A percentile compares a stretch with the other conserved stretches of the same genome.
phyloP scores from a whole-genome alignment of 2,329 filamentous ascomycete species.

The Colletotrichum sidae region DNA sequence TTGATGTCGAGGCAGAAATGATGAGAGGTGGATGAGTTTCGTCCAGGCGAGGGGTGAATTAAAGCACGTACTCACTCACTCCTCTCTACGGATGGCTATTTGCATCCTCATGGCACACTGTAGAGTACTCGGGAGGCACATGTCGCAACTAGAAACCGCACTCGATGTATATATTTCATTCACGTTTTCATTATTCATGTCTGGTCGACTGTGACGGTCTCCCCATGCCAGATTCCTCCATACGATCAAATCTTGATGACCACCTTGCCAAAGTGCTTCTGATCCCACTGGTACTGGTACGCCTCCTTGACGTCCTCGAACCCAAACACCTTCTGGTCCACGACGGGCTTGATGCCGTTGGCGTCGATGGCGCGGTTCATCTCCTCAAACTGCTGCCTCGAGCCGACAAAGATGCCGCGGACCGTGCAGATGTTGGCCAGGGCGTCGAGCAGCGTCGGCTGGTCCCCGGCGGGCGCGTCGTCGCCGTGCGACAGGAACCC shows the following conservation, averaged over 20 bases:
- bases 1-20: not conserved
- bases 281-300: constrained; percentile 33
- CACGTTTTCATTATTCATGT: constrained; percentile 17
- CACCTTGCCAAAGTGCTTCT: constrained; percentile 35
- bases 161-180: not conserved
- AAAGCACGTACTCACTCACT: too few relatives aligned
- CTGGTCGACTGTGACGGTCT: not conserved
- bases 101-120: too few relatives aligned
- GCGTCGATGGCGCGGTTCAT: constrained; percentile 35
- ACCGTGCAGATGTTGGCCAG: constrained; percentile 33
- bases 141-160: too few relatives aligned
- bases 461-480: not conserved
- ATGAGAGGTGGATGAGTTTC: not conserved
- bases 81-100: too few relatives aligned
- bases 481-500: constrained; percentile 40
- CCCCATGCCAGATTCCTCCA: not conserved
- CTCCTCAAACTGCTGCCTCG: constrained; percentile 35
- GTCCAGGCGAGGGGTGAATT: too few relatives aligned
- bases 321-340: constrained; percentile 29
- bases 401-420: constrained; percentile 32
- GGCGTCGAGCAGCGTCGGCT: constrained; percentile 35
- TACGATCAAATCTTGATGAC: constrained; percentile 22
- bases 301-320: constrained; percentile 37
- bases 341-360: constrained; percentile 30
- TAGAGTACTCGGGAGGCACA: too few relatives aligned